phyloP scores from a whole-genome alignment of 1,139 yeast genomes.

The Blastobotrys raffinosifermentans region DNA sequence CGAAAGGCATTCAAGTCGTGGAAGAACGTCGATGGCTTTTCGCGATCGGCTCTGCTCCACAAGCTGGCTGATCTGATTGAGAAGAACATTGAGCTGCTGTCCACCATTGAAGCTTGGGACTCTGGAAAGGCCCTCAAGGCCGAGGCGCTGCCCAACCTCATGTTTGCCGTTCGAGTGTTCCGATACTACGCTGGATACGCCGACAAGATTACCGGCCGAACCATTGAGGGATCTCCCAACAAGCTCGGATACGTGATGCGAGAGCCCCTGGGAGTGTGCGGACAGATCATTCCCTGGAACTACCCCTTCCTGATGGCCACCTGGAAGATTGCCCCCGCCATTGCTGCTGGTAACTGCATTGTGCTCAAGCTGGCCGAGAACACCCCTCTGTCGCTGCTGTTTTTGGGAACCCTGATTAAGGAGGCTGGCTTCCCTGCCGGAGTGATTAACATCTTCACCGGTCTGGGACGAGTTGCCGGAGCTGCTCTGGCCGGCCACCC shows the following conservation, averaged over 20 bases:
- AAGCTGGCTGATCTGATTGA: slow-evolving; percentile 64
- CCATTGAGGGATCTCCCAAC: slow-evolving; percentile 57
- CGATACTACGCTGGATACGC: slow-evolving; percentile 81
- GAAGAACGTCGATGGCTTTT: slow-evolving; percentile 43
- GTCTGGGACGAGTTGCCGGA: slow-evolving; percentile 67
- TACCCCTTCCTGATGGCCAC: slow-evolving; percentile 79
- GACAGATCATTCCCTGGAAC: slow-evolving; percentile 86
- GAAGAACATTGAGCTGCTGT: slow-evolving; percentile 51
- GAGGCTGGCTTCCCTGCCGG: slow-evolving; percentile 78
- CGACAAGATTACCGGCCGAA: slow-evolving; percentile 60
- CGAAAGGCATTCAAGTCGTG: slow-evolving; percentile 47
- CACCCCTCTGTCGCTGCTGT: slow-evolving; percentile 71
- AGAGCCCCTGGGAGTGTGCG: slow-evolving; percentile 79
- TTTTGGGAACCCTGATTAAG: slow-evolving; percentile 50
- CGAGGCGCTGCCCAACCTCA: slow-evolving; percentile 53
- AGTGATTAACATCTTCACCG: slow-evolving; percentile 66
- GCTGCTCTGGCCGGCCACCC: slow-evolving; percentile 65
- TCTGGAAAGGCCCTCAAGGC: slow-evolving; percentile 64
- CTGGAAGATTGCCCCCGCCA: slow-evolving; percentile 79
- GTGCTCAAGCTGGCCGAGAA: slow-evolving; percentile 74
- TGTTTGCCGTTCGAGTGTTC: slow-evolving; percentile 48
- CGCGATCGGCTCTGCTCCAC: slow-evolving; percentile 51
- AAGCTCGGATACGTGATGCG: slow-evolving; percentile 55
- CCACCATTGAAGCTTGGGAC: slow-evolving; percentile 75
- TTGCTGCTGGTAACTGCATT: slow-evolving; percentile 72